A percentile compares a stretch with the other conserved stretches of the same genome.
phyloP scores from a whole-genome alignment of 2,329 filamentous ascomycete species.

The Ophiostoma novo-ulmi region DNA sequence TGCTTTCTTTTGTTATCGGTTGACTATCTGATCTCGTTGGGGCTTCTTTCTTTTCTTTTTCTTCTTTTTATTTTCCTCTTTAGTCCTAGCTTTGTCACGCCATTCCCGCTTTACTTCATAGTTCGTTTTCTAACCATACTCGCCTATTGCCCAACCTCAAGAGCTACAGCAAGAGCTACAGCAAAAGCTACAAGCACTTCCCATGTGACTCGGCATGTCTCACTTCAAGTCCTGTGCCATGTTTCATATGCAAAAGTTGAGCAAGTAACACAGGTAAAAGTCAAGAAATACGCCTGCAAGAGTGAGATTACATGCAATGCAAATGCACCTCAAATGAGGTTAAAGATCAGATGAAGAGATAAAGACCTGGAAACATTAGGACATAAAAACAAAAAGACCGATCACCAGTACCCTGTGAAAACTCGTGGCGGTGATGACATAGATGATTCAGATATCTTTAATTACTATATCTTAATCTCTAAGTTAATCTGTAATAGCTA shows the following conservation, averaged over 20 bases:
- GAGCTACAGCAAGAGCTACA: too few relatives aligned
- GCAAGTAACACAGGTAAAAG: background rate
- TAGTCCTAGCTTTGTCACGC: background rate
- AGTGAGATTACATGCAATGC: conserved; percentile 3
- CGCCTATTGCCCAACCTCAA: too few relatives aligned
- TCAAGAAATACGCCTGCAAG: background rate
- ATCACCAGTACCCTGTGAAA: background rate
- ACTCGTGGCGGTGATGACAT: background rate
- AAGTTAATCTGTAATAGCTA: too few relatives aligned
- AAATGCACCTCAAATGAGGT: background rate
- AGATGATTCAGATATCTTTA: background rate
- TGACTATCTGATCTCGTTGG: background rate
- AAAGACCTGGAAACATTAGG: background rate
- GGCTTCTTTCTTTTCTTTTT: conserved; percentile 4
- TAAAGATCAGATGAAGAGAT: background rate
- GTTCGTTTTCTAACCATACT: background rate
- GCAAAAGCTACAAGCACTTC: background rate
- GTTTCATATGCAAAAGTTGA: background rate
- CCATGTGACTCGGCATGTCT: conserved; percentile 4
- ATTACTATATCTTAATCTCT: background rate
- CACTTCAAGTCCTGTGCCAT: background rate
- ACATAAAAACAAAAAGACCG: background rate
- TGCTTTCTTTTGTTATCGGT: background rate
- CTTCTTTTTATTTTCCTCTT: background rate
- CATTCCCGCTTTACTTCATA: background rate